Evolutionary conservation across 164 flowering plant species (phyloP), one percentile per base, ranked within the genome.

Genomic region (Warburgia ugandensis): DNA sequence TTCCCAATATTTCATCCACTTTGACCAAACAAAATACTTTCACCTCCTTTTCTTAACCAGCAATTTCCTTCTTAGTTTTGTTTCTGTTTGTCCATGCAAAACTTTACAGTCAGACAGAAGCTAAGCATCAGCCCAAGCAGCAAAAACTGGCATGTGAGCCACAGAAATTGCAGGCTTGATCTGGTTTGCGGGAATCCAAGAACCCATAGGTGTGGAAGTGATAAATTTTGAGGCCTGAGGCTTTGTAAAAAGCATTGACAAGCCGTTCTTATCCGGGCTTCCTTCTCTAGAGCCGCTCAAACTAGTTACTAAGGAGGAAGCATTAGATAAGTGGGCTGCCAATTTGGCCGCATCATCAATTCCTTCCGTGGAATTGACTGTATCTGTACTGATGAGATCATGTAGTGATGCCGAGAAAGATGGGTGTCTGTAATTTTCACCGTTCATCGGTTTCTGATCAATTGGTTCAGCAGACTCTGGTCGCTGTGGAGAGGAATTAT

Each of bases 91-190:
- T 36, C 22, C 81, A 72, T 66, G 71, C 69, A 73, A 72, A 67
- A 55, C 48, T 51, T 43, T 32, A 47, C 50, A 30, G 29, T 26
- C 11, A 31, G 17, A 45, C 0, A 19, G 0, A 13, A 6, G 47
- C 58, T 58, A 82, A 40, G 77, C 46, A 54, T 81, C 94, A 39
- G 67, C 72, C 89, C 94, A 88, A 31, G 97, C 79, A 45, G 94
- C 82, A 63, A 85, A 88, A 37, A 79, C 67, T 0, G 96, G 94
- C 62, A 87, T 54, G 59, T 84, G 80, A 57, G 90, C 53, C 68
- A 80, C 56, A 55, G 81, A 47, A 40, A 73, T 62, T 17, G 73
- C 62, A 47, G 79, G 75, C 77, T 75, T 70, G 6, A 64, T 46
- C 50, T 69, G 80, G 5, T 67, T 45, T 42, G 83, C n/a, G 16